phyloP scores from a whole-genome alignment of 495 filamentous ascomycete genomes.

The Aspergillus kassunensis region DNA sequence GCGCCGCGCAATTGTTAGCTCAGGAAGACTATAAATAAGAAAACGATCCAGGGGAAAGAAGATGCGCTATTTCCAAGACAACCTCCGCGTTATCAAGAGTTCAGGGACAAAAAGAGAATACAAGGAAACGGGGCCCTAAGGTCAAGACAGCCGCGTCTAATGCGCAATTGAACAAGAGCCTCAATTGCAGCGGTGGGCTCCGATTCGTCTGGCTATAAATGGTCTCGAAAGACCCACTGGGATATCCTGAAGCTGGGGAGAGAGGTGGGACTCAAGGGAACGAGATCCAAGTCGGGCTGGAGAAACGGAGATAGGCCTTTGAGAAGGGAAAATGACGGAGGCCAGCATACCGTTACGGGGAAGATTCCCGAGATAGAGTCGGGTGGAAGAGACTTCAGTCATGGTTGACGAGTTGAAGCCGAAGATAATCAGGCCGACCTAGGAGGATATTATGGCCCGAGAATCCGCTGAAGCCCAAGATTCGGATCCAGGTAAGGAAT shows the following conservation, averaged over 20 bases:
- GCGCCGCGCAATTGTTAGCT: conserved; percentile 28
- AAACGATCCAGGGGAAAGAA: conserved; percentile 21
- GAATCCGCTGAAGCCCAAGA: conserved; percentile 10
- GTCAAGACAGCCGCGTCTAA: not conserved
- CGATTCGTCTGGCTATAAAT: conserved; percentile 10
- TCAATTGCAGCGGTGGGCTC: not conserved
- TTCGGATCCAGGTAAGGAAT: conserved; percentile 14
- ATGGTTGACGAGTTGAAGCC: conserved; percentile 26
- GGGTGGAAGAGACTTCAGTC: conserved; percentile 79
- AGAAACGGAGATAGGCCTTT: conserved; percentile 15
- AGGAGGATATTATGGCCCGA: conserved; percentile 8
- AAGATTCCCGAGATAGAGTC: conserved; percentile 96
- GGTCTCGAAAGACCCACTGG: conserved; percentile 15
- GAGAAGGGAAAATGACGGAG: conserved; percentile 26
- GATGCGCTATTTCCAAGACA: conserved; percentile 16
- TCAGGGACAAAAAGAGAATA: conserved; percentile 3
- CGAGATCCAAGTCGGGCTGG: conserved; percentile 17
- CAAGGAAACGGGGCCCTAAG: conserved; percentile 1
- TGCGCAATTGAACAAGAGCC: not conserved
- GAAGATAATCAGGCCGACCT: conserved; percentile 7
- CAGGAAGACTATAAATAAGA: conserved; percentile 12
- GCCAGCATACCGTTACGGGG: conserved; percentile 85
- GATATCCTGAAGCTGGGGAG: conserved; percentile 14
- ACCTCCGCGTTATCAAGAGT: conserved; percentile 14
- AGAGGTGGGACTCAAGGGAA: conserved; percentile 8